A percentile compares a stretch with the other conserved stretches of the same genome.
phyloP scores from a whole-genome alignment of 1,284 basidiomycete genomes.

The Inonotus obliquus region DNA sequence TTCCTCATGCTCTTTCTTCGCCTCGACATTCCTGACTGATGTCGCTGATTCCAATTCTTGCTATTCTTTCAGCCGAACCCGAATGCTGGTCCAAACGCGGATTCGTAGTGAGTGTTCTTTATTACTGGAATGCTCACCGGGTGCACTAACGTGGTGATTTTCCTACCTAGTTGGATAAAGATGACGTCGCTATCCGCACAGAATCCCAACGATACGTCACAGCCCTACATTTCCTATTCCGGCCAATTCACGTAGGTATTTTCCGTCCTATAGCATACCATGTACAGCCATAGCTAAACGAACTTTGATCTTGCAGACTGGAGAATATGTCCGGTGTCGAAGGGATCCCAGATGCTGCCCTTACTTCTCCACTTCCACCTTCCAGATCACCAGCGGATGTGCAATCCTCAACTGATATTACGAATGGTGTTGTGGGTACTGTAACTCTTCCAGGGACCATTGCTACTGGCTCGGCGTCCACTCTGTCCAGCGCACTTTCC shows the following conservation, averaged over 20 bases:
- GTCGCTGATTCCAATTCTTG: background rate
- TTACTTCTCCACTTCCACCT: constrained; percentile 1
- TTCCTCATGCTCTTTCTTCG: background rate
- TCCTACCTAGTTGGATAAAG: constrained; percentile 8
- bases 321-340: constrained; percentile 14
- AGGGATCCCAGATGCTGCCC: constrained; percentile 6
- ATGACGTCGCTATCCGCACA: constrained; percentile 9
- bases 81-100: constrained; percentile 16
- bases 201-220: constrained; percentile 12
- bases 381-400: background rate
- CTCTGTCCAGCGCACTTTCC: constrained; percentile 2
- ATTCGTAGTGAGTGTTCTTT: constrained; percentile 13
- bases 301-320: background rate
- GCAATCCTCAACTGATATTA: background rate
- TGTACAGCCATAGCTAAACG: background rate
- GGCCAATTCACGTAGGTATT: constrained; percentile 16
- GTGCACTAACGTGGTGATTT: background rate
- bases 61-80: constrained; percentile 6
- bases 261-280: background rate
- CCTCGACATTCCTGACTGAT: background rate
- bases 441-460: constrained; percentile 9
- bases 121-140: background rate
- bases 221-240: constrained; percentile 16
- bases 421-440: constrained; percentile 17
- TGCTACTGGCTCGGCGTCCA: constrained; percentile 2